Conservation (phyloP, 352 stramenopile species). For the Phytophthora lateralis region DNA sequence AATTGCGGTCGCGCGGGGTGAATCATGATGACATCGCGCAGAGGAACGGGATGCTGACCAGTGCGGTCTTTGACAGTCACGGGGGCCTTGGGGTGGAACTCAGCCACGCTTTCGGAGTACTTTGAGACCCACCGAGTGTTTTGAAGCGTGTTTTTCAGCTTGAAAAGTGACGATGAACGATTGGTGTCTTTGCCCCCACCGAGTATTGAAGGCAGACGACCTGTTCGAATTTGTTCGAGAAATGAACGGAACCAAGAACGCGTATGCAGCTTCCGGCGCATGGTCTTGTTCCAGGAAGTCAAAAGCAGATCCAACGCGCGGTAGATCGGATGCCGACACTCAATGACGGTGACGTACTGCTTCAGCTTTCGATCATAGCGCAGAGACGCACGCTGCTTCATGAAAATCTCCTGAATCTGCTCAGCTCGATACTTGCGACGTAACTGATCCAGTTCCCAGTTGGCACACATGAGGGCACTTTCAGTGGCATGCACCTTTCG, state of each 20-base stretch:
- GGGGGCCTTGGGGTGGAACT: slow-evolving; percentile 74
- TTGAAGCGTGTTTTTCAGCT: slow-evolving; percentile 84
- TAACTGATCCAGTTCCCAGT: slow-evolving; percentile 92
- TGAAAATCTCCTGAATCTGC: slow-evolving; percentile 94
- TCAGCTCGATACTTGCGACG: slow-evolving; percentile 86
- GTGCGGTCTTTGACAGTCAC: slow-evolving; percentile 82
- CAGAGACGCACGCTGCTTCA: slow-evolving; percentile 86
- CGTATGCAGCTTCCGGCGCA: slow-evolving; percentile 84
- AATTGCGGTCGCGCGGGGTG: slow-evolving; percentile 60
- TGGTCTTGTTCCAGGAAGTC: slow-evolving; percentile 86
- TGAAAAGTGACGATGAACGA: slow-evolving; percentile 63
- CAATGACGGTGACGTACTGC: slow-evolving; percentile 87
- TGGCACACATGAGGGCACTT: slow-evolving; percentile 91
- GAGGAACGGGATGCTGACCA: slow-evolving; percentile 28
- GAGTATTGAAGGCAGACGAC: slow-evolving; percentile 47
- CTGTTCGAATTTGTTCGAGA: slow-evolving; percentile 83
- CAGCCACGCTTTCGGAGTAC: slow-evolving; percentile 63
- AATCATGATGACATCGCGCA: slow-evolving; percentile 64
- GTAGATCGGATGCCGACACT: slow-evolving; percentile 93
- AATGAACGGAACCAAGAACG: slow-evolving; percentile 91
- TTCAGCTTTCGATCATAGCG: slow-evolving; percentile 89
- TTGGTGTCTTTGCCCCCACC: slow-evolving; percentile 30
- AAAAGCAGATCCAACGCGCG: slow-evolving; percentile 60
- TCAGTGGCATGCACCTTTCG: slow-evolving; percentile 62
- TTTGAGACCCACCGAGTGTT: slow-evolving; percentile 70